Evolutionary conservation across 2,329 filamentous ascomycete genomes (phyloP).

Genomic region (Pseudocercospora ulei): DNA sequence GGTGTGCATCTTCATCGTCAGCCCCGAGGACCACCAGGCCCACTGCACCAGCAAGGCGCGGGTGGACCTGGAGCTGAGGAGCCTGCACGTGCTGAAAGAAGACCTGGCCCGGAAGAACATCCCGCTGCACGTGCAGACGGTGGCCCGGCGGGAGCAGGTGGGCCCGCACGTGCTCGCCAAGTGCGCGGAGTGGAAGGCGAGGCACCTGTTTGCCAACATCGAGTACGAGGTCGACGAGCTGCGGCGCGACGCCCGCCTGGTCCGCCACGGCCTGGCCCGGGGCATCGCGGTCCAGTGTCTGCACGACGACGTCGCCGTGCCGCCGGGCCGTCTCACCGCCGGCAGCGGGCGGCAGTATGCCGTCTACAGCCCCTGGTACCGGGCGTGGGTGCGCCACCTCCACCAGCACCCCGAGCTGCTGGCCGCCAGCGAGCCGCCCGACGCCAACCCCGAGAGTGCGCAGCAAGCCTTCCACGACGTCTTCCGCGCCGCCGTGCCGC

Average conservation of each 20-base stretch:
- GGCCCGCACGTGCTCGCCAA: conserved; percentile 54
- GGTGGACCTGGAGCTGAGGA: conserved; percentile 72
- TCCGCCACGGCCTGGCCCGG: conserved; percentile 51
- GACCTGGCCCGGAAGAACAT: conserved; percentile 64
- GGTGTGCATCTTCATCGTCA: conserved; percentile 67
- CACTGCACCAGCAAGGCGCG: conserved; percentile 63
- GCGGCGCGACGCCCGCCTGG: conserved; percentile 60
- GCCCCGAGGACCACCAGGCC: conserved; percentile 74
- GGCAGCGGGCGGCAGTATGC: conserved; percentile 69
- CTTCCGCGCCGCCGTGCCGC: conserved; percentile 54
- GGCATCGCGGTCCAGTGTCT: conserved; percentile 61
- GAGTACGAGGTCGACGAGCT: conserved; percentile 91
- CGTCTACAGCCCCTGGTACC: conserved; percentile 76
- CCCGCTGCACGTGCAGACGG: conserved; percentile 64
- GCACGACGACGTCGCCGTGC: conserved; percentile 75
- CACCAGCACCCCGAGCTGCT: conserved; percentile 60
- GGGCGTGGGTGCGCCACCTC: conserved; percentile 63
- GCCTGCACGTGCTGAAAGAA: conserved; percentile 53
- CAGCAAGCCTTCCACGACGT: conserved; percentile 45
- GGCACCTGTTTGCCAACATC: conserved; percentile 69
- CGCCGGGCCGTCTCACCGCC: conserved; percentile 57
- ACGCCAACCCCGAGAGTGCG: conserved; percentile 45
- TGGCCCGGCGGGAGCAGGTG: conserved; percentile 55
- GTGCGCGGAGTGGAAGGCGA: conserved; percentile 61
- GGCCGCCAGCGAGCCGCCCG: conserved; percentile 50